These are phyloP conservation scores for Coemansia furcata DNA, from an alignment of 192 early-diverging fungal genomes.

Conservation along the genomic window DNA sequence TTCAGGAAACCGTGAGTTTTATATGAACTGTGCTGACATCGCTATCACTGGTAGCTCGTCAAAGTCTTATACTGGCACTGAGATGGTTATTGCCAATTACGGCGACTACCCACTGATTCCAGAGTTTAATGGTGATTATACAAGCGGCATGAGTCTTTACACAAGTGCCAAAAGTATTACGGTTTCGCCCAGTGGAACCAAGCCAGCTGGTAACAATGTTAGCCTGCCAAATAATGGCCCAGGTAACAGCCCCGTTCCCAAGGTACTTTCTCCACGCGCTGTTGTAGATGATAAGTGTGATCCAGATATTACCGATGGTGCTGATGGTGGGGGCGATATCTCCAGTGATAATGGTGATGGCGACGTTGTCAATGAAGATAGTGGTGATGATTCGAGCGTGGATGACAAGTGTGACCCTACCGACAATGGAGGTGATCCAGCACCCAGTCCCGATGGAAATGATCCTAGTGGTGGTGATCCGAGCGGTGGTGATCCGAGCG, in stretches of 20 bases:
- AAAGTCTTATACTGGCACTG: slow-evolving; percentile 13
- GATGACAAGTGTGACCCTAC: background rate
- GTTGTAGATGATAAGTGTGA: background rate
- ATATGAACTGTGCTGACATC: slow-evolving; percentile 53
- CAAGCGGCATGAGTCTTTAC: slow-evolving; percentile 7
- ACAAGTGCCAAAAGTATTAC: slow-evolving; percentile 9
- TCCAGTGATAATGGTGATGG: background rate
- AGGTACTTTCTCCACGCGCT: background rate
- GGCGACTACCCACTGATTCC: slow-evolving; percentile 9
- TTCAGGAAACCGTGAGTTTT: slow-evolving; percentile 59
- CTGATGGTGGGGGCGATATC: background rate
- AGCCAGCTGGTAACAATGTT: background rate
- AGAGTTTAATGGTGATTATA: background rate
- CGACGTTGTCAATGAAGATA: background rate
- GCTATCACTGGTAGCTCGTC: slow-evolving; percentile 12
- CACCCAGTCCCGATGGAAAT: background rate
- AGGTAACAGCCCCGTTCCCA: background rate
- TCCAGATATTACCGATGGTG: background rate
- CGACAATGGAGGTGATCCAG: background rate
- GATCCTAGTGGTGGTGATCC: background rate
- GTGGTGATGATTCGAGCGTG: too few species aligned
- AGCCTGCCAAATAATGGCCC: background rate
- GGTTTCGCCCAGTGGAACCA: background rate
- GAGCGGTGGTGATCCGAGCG: background rate
- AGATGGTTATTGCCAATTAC: slow-evolving; percentile 33